These are phyloP conservation scores for Heliocybe sulcata DNA, from an alignment of 1,284 basidiomycete species.

Conservation along the genomic window DNA sequence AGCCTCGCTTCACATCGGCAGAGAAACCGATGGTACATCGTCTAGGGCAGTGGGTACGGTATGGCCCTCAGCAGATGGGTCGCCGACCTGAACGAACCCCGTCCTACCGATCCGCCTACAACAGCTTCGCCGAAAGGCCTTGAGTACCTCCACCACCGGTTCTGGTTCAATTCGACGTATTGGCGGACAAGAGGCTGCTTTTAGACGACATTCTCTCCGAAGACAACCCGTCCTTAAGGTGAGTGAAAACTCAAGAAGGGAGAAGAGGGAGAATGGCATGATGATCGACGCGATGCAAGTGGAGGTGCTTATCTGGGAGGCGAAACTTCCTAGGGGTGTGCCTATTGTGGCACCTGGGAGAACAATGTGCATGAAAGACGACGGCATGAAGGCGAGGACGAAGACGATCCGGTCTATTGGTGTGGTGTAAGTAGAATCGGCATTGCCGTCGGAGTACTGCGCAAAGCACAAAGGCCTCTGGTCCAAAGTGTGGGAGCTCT, in stretches of 20 bases:
- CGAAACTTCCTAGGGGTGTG: not conserved
- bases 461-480: too few relatives aligned
- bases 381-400: not conserved
- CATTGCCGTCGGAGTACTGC: too few relatives aligned
- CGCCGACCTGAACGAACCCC: not conserved
- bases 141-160: not conserved
- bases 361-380: not conserved
- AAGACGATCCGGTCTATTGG: not conserved
- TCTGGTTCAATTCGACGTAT: not conserved
- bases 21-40: not conserved
- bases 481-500: too few relatives aligned
- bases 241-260: not conserved
- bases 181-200: not conserved
- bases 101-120: not conserved
- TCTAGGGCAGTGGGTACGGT: not conserved
- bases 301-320: not conserved
- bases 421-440: not conserved
- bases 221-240: not conserved
- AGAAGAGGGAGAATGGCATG: not conserved
- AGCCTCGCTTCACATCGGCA: not conserved
- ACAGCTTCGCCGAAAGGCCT: not conserved
- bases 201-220: not conserved
- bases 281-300: not conserved
- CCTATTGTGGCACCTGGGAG: not conserved
- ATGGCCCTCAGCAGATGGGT: not conserved